A percentile compares a stretch with the other conserved stretches of the same genome.
These are phyloP conservation scores for Cucumis melo DNA, from an alignment of 306 rosid genomes.

Conservation along the genomic window DNA sequence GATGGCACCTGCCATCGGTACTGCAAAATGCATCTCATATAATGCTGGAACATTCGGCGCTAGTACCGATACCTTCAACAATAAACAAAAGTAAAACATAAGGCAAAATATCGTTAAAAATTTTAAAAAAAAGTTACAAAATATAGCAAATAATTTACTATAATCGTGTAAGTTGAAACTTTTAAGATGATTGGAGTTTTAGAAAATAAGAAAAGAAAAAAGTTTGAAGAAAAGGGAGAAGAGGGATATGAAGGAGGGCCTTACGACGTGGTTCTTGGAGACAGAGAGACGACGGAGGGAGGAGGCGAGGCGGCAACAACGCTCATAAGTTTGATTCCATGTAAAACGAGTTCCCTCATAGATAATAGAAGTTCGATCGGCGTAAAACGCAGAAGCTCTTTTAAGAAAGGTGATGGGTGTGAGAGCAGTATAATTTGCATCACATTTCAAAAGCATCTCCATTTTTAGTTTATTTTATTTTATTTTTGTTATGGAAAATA, in stretches of 20 bases:
- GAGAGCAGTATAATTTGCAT: slow-evolving; percentile 49
- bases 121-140: too few species aligned
- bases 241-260: background rate
- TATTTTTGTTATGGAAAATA: background rate
- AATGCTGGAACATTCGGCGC: slow-evolving; percentile 89
- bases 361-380: slow-evolving; percentile 47
- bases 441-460: slow-evolving; percentile 47
- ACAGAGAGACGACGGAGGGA: slow-evolving; percentile 59
- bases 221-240: too few species aligned
- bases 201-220: too few species aligned
- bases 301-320: slow-evolving; percentile 73
- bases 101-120: too few species aligned
- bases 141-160: too few species aligned
- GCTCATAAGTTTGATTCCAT: slow-evolving; percentile 60
- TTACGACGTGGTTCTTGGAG: slow-evolving; percentile 45
- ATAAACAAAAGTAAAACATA: too few species aligned
- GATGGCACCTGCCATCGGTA: slow-evolving; percentile 86
- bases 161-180: background rate
- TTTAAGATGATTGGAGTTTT: too few species aligned
- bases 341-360: slow-evolving; percentile 53
- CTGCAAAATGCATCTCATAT: slow-evolving; percentile 98
- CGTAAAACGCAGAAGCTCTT: slow-evolving; percentile 52
- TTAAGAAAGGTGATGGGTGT: slow-evolving; percentile 54
- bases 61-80: slow-evolving; percentile 53
- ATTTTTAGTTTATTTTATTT: background rate